Evolutionary conservation across 345 rosid species (phyloP).

Genomic region (Arabidopsis suecica): DNA sequence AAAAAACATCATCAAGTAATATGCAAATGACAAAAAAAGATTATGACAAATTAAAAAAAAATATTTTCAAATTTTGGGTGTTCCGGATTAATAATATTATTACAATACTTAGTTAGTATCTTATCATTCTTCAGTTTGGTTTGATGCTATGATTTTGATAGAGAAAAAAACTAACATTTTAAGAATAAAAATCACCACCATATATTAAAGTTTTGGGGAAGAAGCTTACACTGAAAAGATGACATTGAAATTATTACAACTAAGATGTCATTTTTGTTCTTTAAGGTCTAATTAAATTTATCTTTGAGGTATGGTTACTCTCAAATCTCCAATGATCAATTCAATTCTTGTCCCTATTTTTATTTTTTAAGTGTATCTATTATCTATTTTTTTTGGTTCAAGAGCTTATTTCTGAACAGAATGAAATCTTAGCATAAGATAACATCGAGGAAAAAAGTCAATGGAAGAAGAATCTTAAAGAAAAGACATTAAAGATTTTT

Average conservation of each 20-base stretch:
- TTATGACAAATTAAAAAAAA: no score
- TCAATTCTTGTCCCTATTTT: neutral
- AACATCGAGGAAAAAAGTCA: slow-evolving; percentile 75
- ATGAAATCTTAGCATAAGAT: slow-evolving; percentile 86
- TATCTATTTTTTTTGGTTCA: slow-evolving; percentile 62
- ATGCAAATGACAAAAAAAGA: no score
- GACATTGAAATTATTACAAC: slow-evolving; percentile 51
- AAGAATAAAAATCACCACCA: no score
- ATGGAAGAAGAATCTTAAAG: slow-evolving; percentile 28
- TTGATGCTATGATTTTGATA: no score
- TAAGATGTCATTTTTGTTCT: slow-evolving; percentile 95
- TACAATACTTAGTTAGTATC: no score
- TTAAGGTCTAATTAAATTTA: slow-evolving; percentile 97
- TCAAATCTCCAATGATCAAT: neutral
- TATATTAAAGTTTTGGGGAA: no score
- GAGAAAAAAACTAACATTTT: no score
- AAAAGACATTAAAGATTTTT: slow-evolving; percentile 70
- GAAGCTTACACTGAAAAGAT: no score
- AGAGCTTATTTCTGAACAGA: slow-evolving; percentile 84
- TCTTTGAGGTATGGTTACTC: slow-evolving; percentile 78
- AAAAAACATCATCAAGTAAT: no score
- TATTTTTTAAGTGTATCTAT: slow-evolving; percentile 9
- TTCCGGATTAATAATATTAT: no score
- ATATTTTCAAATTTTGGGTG: no score
- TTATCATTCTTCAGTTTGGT: no score